A percentile compares a stretch with the other conserved stretches of the same genome.
Evolutionary conservation across 176 grass and related monocot genomes (phyloP).

Genomic region (Secale cereale): DNA sequence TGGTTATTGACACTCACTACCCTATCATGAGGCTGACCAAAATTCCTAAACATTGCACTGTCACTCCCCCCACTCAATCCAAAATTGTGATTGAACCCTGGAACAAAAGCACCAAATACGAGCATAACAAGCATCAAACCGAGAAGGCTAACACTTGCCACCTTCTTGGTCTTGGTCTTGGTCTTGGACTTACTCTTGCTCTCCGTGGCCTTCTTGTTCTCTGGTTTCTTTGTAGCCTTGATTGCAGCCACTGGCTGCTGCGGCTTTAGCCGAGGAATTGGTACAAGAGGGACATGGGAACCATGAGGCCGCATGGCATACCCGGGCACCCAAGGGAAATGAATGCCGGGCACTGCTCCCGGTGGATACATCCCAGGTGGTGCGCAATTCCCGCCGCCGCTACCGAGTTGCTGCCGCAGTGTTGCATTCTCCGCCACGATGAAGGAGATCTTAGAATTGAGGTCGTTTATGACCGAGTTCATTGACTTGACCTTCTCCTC

Average conservation of each 20-base stretch:
- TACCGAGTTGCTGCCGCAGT: constrained; percentile 65
- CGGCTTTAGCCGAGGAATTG: constrained; percentile 78
- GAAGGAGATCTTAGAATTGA: constrained; percentile 86
- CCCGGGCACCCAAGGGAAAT: constrained; percentile 88
- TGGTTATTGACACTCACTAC: constrained; percentile 51
- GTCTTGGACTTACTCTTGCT: constrained; percentile 50
- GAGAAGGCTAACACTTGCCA: constrained; percentile 82
- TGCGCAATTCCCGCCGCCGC: constrained; percentile 28
- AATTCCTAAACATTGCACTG: constrained; percentile 31
- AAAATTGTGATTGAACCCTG: constrained; percentile 48
- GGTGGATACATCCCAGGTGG: constrained; percentile 60
- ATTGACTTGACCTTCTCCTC: constrained; percentile 92
- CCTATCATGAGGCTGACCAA: constrained; percentile 45
- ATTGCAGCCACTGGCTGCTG: constrained; percentile 39
- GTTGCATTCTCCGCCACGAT: constrained; percentile 66
- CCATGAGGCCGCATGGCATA: constrained; percentile 74
- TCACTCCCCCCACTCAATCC: constrained; percentile 31
- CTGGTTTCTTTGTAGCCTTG: constrained; percentile 62
- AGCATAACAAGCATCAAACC: constrained; percentile 65
- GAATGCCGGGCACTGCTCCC: constrained; percentile 35
- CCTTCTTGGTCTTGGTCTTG: constrained; percentile 90
- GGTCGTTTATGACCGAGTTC: constrained; percentile 79
- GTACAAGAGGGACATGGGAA: constrained; percentile 73
- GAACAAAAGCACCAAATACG: constrained; percentile 55
- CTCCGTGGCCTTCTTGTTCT: constrained; percentile 47